phyloP scores from a whole-genome alignment of 139 green algal species.

The Spirogloea muscicola region DNA sequence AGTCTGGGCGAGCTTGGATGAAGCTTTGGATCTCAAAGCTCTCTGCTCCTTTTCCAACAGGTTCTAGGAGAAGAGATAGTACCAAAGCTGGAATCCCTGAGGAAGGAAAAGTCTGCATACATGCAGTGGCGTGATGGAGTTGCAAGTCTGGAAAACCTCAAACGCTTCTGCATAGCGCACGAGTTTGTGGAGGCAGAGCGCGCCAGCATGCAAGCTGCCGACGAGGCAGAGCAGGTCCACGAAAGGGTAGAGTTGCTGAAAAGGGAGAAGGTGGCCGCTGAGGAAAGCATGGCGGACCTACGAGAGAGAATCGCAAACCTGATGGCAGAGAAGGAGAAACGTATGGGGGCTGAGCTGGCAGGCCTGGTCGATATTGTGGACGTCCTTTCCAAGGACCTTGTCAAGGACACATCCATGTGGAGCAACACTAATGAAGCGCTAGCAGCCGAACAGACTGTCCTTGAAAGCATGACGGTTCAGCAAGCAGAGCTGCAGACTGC shows the following conservation, averaged over 20 bases:
- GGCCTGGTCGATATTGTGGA: slow-evolving; percentile 55
- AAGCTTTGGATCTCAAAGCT: too few species aligned
- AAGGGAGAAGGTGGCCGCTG: neutral
- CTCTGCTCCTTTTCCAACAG: too few species aligned
- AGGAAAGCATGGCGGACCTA: slow-evolving; percentile 38
- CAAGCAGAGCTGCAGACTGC: neutral
- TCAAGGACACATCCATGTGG: slow-evolving; percentile 40
- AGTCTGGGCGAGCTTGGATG: too few species aligned
- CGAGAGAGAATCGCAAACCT: slow-evolving; percentile 51
- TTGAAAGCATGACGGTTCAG: neutral
- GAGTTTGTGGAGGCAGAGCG: slow-evolving; percentile 64
- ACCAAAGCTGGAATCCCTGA: slow-evolving; percentile 79
- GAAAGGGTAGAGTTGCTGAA: slow-evolving; percentile 41
- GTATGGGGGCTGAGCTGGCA: slow-evolving; percentile 50
- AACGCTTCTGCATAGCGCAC: slow-evolving; percentile 79
- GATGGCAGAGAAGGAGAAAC: slow-evolving; percentile 59
- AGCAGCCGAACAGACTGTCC: slow-evolving; percentile 18
- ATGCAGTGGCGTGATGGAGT: slow-evolving; percentile 60
- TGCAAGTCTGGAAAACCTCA: slow-evolving; percentile 59
- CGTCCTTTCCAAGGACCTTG: slow-evolving; percentile 60
- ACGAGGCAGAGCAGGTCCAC: slow-evolving; percentile 34
- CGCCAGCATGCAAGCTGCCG: slow-evolving; percentile 17
- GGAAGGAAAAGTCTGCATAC: slow-evolving; percentile 75
- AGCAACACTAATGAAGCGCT: slow-evolving; percentile 48
- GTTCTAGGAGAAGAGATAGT: slow-evolving; percentile 78